Base-by-base conservation (phyloP, 768 basidiomycete genomes). In the Macrolepiota fuliginosa region DNA sequence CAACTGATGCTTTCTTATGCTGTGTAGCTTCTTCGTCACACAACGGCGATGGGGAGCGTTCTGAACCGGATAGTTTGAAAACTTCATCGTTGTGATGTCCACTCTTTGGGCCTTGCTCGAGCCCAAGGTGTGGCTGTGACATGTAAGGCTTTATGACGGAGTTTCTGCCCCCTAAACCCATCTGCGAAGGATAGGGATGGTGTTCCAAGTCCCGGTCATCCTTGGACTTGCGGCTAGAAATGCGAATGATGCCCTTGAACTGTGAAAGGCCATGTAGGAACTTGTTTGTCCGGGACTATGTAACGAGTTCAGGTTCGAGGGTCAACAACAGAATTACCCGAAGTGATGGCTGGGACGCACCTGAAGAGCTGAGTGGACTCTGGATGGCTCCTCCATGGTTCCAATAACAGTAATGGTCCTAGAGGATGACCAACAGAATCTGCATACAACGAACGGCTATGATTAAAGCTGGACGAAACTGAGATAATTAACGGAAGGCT, bases 121-220 rank as follows among this genome's bases (percentile, higher is more conserved):
- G 66, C 9, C 68, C 71, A 3, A 80, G 73, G 56, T 73, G 66
- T 1, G 81, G 79, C 56, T 81, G 79, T 11, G 79, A 80, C 78
- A 80, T 79, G 69, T 76, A 81, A 6, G 79, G 78, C 62, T 81
- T 82, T 36, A 69, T 22, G 60, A 66, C 63, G 35, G 70, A 56
- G 27, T 57, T 62, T 15, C 54, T 51, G 7, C 50, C 39, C 52
- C 42, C 56, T n/a, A 50, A 53, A n/a, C 25, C 22, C 27, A 63
- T 57, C 36, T 56, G 58, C 40, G 61, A 60, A 36, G 65, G 40
- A 62, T 67, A 68, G 13, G 63, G 69, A 45, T 68, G 52, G 51
- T 69, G 36, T 37, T 55, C 45, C 15, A 69, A n/a, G 19, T 64
- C 61, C 36, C 58, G 55, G 19, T 67, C 64, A 65, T 74, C 70